Evolutionary conservation across 2,329 filamentous ascomycete species (phyloP), one percentile per base, ranked within the genome.

Genomic region (Penicillium sp.): DNA sequence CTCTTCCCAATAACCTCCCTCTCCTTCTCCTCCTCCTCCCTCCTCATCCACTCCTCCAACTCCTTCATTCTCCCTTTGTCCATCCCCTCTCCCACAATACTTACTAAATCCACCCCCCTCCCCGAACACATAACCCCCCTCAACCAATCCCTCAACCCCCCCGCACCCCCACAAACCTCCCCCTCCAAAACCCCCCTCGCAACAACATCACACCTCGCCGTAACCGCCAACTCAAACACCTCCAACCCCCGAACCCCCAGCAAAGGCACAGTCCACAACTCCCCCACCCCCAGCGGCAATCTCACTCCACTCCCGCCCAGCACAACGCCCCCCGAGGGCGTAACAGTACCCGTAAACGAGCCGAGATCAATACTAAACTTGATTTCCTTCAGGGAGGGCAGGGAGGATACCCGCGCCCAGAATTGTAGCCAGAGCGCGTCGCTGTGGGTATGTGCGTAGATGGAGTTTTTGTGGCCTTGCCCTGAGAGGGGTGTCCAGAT

Each of bases 371-470:
- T 60, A 55, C 67, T 72, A 19, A 77, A 53, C 10, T 60, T 56
- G 5, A 77, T 51, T 17, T 65, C 66, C 6, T 59, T 47, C 12
- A 76, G 65, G 2, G 61, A 62, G 0, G 38, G 50, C 15, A 75
- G 59, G 0, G 65, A 54, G 1, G 70, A 64, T 0, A 76, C 72
- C 2, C 64, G 56, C 0, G 51, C 51, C 75, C 75, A 77, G 63
- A 77, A 76, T 17, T 65, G 42, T 2, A 53, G 57, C 75, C 75
- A 77, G 3, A 77, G 63, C 9, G 54, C 63, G 61, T 78, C 75
- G 59, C 75, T 77, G 56, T 78, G 75, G 4, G 75, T 78, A 59
- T 77, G 73, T 1, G 72, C 68, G 63, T 74, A 78, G 28, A 78
- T 75, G 0, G 75, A 77, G 1, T 69, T 63, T 19, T 62, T 65